A percentile compares a stretch with the other conserved stretches of the same genome.
Conservation (phyloP, 306 rosid species). For the Medicago arabica region DNA sequence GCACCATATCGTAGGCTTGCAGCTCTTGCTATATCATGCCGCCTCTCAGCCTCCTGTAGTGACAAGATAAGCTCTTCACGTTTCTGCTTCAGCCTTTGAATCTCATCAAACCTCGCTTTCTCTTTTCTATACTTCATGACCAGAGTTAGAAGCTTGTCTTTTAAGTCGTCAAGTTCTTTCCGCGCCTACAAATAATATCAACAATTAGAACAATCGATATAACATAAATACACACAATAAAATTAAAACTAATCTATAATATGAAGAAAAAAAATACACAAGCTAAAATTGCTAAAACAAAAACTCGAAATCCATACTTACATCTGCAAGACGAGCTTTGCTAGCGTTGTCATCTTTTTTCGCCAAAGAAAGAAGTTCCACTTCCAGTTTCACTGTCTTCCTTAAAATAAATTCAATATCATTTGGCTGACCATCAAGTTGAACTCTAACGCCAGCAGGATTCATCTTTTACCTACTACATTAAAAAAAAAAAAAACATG, state of each 20-base stretch:
- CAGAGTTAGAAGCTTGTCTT: constrained; percentile 88
- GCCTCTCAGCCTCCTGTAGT: constrained; percentile 79
- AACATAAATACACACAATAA: neutral
- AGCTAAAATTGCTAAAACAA: no score
- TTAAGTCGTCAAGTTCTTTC: constrained; percentile 77
- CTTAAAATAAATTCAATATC: constrained; percentile 85
- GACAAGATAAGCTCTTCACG: constrained; percentile 79
- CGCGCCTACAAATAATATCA: constrained; percentile 47
- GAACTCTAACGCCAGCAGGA: constrained; percentile 64
- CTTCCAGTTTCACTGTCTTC: constrained; percentile 76
- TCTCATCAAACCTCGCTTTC: constrained; percentile 79
- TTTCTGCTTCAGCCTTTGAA: constrained; percentile 73
- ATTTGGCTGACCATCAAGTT: constrained; percentile 90
- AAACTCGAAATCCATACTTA: constrained; percentile 36
- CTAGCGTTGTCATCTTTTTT: constrained; percentile 85
- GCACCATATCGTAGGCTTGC: constrained; percentile 87
- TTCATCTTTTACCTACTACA: no score
- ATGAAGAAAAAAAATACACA: no score
- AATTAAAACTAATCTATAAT: no score
- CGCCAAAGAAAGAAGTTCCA: constrained; percentile 79
- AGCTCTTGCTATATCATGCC: constrained; percentile 81
- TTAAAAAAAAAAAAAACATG: no score
- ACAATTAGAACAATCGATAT: neutral
- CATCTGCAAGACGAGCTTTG: constrained; percentile 85
- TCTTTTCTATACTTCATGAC: constrained; percentile 84